phyloP scores from a whole-genome alignment of 2,329 filamentous ascomycete species.

The Dothiorella sarmentorum region DNA sequence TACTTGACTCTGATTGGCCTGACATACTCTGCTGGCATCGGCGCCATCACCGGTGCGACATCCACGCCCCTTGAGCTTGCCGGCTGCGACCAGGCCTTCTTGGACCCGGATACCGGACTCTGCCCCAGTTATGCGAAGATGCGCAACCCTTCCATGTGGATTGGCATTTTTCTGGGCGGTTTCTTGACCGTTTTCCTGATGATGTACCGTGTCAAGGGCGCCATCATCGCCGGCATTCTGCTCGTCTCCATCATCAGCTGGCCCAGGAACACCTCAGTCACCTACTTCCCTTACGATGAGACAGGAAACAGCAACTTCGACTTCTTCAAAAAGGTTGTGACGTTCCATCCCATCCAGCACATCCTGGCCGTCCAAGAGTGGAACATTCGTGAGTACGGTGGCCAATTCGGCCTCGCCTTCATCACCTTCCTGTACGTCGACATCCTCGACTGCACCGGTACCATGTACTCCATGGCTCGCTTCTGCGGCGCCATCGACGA shows the following conservation, averaged over 20 bases:
- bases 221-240: conserved; percentile 77
- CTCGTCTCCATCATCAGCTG: conserved; percentile 86
- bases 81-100: conserved; percentile 61
- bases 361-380: conserved; percentile 71
- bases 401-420: conserved; percentile 77
- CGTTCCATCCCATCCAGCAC: conserved; percentile 72
- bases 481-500: conserved; percentile 79
- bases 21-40: conserved; percentile 79
- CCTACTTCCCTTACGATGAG: conserved; percentile 72
- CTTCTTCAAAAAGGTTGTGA: conserved; percentile 85
- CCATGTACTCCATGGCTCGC: conserved; percentile 83
- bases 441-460: conserved; percentile 82
- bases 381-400: conserved; percentile 64
- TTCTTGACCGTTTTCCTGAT: conserved; percentile 75
- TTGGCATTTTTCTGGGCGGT: conserved; percentile 83
- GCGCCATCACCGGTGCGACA: conserved; percentile 66
- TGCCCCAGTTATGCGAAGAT: conserved; percentile 69
- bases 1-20: conserved; percentile 74
- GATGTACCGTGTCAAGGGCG: conserved; percentile 83
- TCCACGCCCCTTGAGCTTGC: conserved; percentile 71
- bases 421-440: conserved; percentile 90
- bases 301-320: conserved; percentile 69
- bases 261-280: conserved; percentile 72
- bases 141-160: conserved; percentile 80
- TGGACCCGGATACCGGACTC: conserved; percentile 46